These are phyloP conservation scores for Ramularia endophylla DNA, from an alignment of 2,329 filamentous ascomycete genomes.

Conservation along the genomic window DNA sequence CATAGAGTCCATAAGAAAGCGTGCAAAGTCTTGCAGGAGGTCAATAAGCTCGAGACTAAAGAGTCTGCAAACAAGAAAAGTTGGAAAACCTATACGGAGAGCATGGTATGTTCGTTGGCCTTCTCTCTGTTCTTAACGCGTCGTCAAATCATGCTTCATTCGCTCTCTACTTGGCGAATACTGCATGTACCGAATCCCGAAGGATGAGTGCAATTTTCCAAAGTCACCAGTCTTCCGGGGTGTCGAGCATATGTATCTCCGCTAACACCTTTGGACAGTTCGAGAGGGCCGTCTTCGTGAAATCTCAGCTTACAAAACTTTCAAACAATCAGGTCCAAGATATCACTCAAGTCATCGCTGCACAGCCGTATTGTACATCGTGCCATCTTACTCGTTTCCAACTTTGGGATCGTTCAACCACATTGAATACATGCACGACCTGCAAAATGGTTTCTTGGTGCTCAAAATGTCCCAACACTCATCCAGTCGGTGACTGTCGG, in stretches of 20 bases:
- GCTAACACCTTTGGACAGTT: neutral
- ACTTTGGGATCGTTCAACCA: neutral
- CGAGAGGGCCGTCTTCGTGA: neutral
- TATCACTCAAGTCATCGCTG: neutral
- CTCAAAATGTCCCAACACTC: neutral
- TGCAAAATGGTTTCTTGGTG: slow-evolving; percentile 1
- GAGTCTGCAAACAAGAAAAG: neutral
- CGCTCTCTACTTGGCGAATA: too few relatives aligned
- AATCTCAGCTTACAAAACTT: too few relatives aligned
- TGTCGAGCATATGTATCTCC: too few relatives aligned
- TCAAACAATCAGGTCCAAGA: neutral
- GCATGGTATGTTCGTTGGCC: neutral
- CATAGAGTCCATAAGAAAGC: neutral
- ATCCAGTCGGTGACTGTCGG: neutral
- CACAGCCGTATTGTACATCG: slow-evolving; percentile 3
- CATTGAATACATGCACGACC: neutral
- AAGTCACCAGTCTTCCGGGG: too few relatives aligned
- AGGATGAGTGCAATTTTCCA: too few relatives aligned
- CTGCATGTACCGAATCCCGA: too few relatives aligned
- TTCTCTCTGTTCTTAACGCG: neutral
- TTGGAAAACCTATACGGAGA: neutral
- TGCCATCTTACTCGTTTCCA: slow-evolving; percentile 1
- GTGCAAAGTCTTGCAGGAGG: neutral
- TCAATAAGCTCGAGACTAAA: neutral
- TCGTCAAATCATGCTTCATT: too few relatives aligned